phyloP scores from a whole-genome alignment of 2,329 filamentous ascomycete species.

The Talaromyces verruculosus region DNA sequence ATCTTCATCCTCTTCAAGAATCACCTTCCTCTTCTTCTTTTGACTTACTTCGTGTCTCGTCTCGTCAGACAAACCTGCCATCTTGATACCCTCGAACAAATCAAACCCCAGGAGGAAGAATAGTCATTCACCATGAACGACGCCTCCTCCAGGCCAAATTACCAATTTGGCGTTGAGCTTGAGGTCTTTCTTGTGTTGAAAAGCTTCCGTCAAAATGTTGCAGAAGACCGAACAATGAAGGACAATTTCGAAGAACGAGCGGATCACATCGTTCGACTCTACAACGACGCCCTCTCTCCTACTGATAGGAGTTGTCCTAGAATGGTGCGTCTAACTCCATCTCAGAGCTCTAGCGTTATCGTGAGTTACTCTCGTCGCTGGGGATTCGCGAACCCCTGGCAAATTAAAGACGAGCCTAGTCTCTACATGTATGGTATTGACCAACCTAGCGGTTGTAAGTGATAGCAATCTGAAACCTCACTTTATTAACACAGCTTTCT shows the following conservation, averaged over 20 bases:
- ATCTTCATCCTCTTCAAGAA: neutral
- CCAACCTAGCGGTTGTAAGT: constrained; percentile 20
- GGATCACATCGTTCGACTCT: neutral
- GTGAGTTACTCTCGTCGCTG: neutral
- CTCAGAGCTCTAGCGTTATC: too few species aligned
- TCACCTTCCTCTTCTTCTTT: too few species aligned
- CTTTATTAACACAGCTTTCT: neutral
- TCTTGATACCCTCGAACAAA: neutral
- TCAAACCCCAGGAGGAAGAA: neutral
- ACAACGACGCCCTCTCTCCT: neutral
- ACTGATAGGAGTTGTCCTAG: neutral
- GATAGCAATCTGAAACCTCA: neutral
- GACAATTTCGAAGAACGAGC: neutral
- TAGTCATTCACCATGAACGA: neutral
- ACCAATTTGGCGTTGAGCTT: constrained; percentile 4
- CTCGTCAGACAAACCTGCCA: neutral
- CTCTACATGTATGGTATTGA: neutral
- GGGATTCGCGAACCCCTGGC: neutral
- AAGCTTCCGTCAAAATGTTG: neutral
- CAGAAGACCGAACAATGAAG: too few species aligned
- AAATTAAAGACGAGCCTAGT: neutral
- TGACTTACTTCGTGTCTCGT: neutral
- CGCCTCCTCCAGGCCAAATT: neutral
- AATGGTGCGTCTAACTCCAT: neutral
- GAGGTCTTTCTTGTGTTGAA: neutral